These are phyloP conservation scores for Umbelopsis ramanniana DNA, from an alignment of 192 early-diverging fungal genomes.

Conservation along the genomic window DNA sequence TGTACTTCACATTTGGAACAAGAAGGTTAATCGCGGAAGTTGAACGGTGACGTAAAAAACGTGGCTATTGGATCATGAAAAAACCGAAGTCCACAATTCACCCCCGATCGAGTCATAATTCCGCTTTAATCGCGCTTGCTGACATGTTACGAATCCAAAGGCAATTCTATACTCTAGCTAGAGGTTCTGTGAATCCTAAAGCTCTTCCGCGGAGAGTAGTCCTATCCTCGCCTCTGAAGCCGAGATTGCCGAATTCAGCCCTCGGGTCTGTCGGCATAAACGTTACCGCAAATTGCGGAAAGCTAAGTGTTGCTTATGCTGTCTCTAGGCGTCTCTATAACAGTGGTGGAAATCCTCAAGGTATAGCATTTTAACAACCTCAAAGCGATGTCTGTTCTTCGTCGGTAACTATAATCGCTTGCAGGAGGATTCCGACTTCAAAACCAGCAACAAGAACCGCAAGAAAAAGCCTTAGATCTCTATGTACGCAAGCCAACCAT, in stretches of 20 bases:
- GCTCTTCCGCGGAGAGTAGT: background rate
- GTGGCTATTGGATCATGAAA: too few species aligned
- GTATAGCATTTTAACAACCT: background rate
- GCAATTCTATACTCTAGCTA: background rate
- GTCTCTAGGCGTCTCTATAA: background rate
- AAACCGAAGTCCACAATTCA: background rate
- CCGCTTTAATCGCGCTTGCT: background rate
- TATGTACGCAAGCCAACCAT: conserved; percentile 33
- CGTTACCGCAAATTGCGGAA: background rate
- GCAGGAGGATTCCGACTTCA: conserved; percentile 28
- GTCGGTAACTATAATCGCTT: background rate
- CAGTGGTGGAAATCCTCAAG: conserved; percentile 6
- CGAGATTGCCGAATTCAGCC: background rate
- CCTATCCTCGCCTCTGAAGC: background rate
- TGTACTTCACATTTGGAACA: too few species aligned
- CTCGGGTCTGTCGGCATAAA: background rate
- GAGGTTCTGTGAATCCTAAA: background rate
- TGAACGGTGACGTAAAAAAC: too few species aligned
- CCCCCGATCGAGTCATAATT: background rate
- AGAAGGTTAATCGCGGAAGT: too few species aligned
- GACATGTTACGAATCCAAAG: conserved; percentile 7
- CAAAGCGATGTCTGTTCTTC: background rate
- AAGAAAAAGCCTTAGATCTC: conserved; percentile 43
- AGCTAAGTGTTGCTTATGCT: background rate
- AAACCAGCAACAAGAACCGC: conserved; percentile 28